Evolutionary conservation across 1,284 basidiomycete species (phyloP), one percentile per base, ranked within the genome.

Genomic region (Phaffia rhodozyma): DNA sequence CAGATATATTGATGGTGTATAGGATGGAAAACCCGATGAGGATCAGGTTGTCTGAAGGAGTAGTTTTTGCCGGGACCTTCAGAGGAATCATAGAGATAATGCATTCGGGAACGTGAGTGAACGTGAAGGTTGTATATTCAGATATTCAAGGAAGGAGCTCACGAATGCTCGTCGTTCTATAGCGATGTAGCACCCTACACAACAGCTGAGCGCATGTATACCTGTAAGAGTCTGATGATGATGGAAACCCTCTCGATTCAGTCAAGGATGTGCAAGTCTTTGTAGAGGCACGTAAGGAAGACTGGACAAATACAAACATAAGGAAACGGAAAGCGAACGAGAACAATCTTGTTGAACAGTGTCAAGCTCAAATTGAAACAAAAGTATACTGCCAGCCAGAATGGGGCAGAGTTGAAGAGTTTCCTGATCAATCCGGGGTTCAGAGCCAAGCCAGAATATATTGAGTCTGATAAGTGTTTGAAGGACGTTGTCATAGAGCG

Each of bases 1-100:
- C 86, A 29, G 86, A 86, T 69, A 97, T 93, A 72, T 97, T 96
- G 72, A 92, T 78, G 6, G 91, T 87, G 75, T 94, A 96, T 0
- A 96, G 79, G 11, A 86, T 78, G 67, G 89, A 92, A 76, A 94
- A 97, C 1, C 84, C 82, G 21, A 83, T 74, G 32, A 96, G 78
- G 13, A 86, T 81, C 30, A 83, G 66, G 65, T 81, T 83, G 71
- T 91, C 85, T 47, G 77, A 76, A 43, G 76, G 69, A 3, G 77
- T 79, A 32, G 88, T 75, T 29, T 79, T 77, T 21, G 84, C 82
- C 1, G 86, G 84, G 1, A 70, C 70, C 76, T 78, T 62, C 13
- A 18, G 20, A 7, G 20, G 27, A 9, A n/a, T 30, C 29, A 34
- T 27, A 53, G 25, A 51, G 48, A 18, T 51, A 47, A 6, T 27